A percentile compares a stretch with the other conserved stretches of the same genome.
Evolutionary conservation across 257 asterid species (phyloP).

Genomic region (Solanum virginianum): DNA sequence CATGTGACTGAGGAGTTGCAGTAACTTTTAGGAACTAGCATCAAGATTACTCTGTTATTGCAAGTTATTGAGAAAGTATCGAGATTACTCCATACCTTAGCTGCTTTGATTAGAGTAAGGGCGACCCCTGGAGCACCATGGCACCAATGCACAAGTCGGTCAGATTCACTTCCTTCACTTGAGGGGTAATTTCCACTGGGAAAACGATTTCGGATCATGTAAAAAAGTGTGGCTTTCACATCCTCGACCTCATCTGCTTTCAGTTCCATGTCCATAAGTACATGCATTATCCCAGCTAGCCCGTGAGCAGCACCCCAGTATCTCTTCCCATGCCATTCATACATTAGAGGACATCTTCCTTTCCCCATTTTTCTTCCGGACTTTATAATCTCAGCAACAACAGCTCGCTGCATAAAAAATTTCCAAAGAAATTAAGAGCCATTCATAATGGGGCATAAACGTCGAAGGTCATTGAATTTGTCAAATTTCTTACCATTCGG

Average conservation of each 20-base stretch:
- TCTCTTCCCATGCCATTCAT: constrained; percentile 69
- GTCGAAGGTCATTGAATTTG: neutral
- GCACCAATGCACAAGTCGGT: constrained; percentile 82
- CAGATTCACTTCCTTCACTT: constrained; percentile 61
- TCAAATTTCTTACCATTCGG: constrained; percentile 32
- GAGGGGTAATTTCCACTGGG: constrained; percentile 75
- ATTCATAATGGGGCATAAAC: neutral
- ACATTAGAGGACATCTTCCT: constrained; percentile 57
- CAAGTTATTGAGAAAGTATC: neutral
- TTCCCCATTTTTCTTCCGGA: constrained; percentile 45
- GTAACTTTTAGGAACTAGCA: neutral
- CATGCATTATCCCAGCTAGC: constrained; percentile 64
- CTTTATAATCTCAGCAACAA: constrained; percentile 43
- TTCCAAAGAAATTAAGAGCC: neutral
- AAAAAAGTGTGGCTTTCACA: constrained; percentile 50
- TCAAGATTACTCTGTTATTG: neutral
- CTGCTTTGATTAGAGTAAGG: constrained; percentile 70
- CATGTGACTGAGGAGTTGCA: neutral
- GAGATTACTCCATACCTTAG: constrained; percentile 27
- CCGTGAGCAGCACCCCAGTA: constrained; percentile 96
- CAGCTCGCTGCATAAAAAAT: constrained; percentile 25
- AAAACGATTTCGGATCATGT: constrained; percentile 60
- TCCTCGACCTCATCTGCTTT: constrained; percentile 55
- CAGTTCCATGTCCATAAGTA: constrained; percentile 65
- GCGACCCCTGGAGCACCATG: constrained; percentile 85